Conservation (phyloP, 2,329 filamentous ascomycete genomes). For the Trichoderma sp. region DNA sequence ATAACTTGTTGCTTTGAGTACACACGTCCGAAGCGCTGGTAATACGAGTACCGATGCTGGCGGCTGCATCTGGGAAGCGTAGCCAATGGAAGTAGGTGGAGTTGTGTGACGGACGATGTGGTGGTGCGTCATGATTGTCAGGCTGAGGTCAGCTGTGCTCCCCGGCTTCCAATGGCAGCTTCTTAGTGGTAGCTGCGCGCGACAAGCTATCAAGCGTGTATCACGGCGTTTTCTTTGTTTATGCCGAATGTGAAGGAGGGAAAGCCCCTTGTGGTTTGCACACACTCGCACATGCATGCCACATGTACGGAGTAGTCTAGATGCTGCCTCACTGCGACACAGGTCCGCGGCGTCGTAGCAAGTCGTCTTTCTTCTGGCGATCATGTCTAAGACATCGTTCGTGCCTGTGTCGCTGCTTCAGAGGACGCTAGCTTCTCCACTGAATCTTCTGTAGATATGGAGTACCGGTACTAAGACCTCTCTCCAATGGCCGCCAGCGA, state of each 20-base stretch:
- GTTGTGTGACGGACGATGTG: slow-evolving; percentile 9
- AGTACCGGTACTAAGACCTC: neutral
- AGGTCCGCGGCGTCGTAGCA: neutral
- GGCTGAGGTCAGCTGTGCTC: slow-evolving; percentile 10
- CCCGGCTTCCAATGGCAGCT: neutral
- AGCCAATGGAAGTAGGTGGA: slow-evolving; percentile 1
- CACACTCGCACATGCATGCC: neutral
- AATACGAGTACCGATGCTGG: neutral
- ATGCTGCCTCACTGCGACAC: neutral
- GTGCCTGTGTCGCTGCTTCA: neutral
- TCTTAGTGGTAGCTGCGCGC: neutral
- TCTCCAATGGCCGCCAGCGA: slow-evolving; percentile 16
- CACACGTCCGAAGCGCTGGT: neutral
- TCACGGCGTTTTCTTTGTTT: neutral
- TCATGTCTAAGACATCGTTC: slow-evolving; percentile 11
- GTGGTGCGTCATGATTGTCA: neutral
- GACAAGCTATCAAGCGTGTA: neutral
- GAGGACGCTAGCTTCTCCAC: neutral
- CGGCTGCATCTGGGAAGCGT: neutral
- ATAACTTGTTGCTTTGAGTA: neutral
- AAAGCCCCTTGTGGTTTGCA: neutral
- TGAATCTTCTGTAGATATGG: neutral
- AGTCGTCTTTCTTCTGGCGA: neutral
- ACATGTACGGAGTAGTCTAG: neutral
- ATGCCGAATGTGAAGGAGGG: neutral